Percentiles rank a stretch among this genome's conserved stretches.
Conservation (phyloP, 495 filamentous ascomycete species). For the Zalerion maritima region DNA sequence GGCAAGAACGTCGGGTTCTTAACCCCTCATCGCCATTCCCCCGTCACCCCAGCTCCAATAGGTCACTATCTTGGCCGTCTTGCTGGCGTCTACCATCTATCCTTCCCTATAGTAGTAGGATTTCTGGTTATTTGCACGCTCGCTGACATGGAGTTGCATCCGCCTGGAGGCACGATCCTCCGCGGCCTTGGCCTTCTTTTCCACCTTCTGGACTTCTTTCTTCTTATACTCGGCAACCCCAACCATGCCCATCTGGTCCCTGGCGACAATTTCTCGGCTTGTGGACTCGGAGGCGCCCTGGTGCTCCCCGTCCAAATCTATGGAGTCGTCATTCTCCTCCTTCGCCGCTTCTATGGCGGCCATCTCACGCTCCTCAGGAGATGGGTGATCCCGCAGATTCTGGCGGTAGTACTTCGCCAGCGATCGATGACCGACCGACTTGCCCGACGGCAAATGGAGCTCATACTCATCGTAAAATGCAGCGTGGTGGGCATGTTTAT, state of each 20-base stretch:
- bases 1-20: no score
- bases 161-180: slow-evolving; percentile 33
- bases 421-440: slow-evolving; percentile 80
- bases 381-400: slow-evolving; percentile 73
- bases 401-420: slow-evolving; percentile 79
- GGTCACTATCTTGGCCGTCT: no score
- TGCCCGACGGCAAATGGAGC: slow-evolving; percentile 81
- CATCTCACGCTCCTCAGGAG: slow-evolving; percentile 48
- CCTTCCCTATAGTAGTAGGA: slow-evolving; percentile 16
- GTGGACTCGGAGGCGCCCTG: slow-evolving; percentile 15
- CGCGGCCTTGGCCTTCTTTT: slow-evolving; percentile 51
- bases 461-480: slow-evolving; percentile 85
- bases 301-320: slow-evolving; percentile 14
- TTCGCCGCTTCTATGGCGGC: slow-evolving; percentile 36
- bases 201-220: slow-evolving; percentile 41
- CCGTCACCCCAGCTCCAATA: no score
- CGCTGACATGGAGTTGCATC: slow-evolving; percentile 14
- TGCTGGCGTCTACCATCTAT: no score
- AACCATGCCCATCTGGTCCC: slow-evolving; percentile 62
- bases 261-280: slow-evolving; percentile 40
- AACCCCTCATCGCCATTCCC: no score
- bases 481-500: slow-evolving; percentile 42
- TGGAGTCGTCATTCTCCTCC: slow-evolving; percentile 17
- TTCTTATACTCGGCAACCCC: slow-evolving; percentile 59
- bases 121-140: slow-evolving; percentile 17